phyloP scores from a whole-genome alignment of 495 filamentous ascomycete species.

The Halenospora varia region DNA sequence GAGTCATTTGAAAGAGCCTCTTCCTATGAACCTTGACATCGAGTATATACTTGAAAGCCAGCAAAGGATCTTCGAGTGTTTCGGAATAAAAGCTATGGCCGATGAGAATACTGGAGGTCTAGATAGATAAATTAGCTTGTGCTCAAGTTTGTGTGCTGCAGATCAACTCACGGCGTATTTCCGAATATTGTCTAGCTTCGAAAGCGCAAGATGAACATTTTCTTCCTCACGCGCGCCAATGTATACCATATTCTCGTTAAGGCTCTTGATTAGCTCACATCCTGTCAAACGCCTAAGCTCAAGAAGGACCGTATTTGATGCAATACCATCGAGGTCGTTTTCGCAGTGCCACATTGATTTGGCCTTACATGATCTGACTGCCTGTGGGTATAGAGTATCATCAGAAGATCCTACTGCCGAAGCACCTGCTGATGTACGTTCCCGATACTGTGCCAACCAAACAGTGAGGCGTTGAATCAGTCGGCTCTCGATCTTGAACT shows the following conservation, averaged over 20 bases:
- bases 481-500: slow-evolving; percentile 4
- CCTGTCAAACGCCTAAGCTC: slow-evolving; percentile 25
- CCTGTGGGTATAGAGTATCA: slow-evolving; percentile 1
- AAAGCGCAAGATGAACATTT: slow-evolving; percentile 18
- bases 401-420: no score
- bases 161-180: slow-evolving; percentile 30
- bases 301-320: slow-evolving; percentile 14
- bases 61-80: slow-evolving; percentile 25
- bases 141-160: no score
- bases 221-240: slow-evolving; percentile 28
- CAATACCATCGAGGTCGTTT: slow-evolving; percentile 11
- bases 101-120: neutral
- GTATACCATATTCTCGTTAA: slow-evolving; percentile 28
- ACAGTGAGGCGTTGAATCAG: slow-evolving; percentile 11
- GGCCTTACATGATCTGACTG: slow-evolving; percentile 6
- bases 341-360: slow-evolving; percentile 8
- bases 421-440: neutral
- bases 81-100: slow-evolving; percentile 37
- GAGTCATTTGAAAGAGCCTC: slow-evolving; percentile 20
- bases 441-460: neutral
- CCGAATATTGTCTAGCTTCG: slow-evolving; percentile 34
- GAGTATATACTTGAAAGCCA: slow-evolving; percentile 28
- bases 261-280: slow-evolving; percentile 23
- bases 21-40: slow-evolving; percentile 14
- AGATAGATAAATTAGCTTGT: slow-evolving; percentile 1